phyloP scores from a whole-genome alignment of 768 basidiomycete species.

The Arthromyces matolae region DNA sequence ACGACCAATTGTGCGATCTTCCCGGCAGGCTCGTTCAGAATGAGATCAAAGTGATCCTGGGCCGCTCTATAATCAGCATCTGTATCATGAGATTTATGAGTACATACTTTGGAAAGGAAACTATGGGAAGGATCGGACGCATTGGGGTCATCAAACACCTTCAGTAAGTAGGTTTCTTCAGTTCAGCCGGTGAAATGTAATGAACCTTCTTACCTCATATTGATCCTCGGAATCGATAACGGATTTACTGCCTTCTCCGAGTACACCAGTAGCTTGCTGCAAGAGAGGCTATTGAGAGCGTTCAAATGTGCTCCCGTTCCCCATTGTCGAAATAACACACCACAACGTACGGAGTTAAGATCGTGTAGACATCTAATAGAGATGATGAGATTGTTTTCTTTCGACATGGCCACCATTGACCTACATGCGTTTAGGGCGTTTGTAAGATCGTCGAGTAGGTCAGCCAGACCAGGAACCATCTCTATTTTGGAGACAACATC shows the following conservation, averaged over 20 bases:
- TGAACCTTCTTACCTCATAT: conserved; percentile 48
- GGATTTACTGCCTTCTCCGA: conserved; percentile 61
- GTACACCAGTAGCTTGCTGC: conserved; percentile 49
- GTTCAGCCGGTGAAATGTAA: background rate
- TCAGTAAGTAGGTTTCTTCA: background rate
- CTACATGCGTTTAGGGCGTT: conserved; percentile 66
- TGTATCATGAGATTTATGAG: background rate
- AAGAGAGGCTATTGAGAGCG: conserved; percentile 49
- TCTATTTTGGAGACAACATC: conserved; percentile 54
- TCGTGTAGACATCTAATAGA: conserved; percentile 55
- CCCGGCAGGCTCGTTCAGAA: conserved; percentile 73
- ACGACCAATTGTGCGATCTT: conserved; percentile 69
- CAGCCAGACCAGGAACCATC: conserved; percentile 58
- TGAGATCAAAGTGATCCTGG: conserved; percentile 68
- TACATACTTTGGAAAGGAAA: conserved; percentile 58
- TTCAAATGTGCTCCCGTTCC: background rate
- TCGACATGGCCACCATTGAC: conserved; percentile 13
- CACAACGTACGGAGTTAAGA: conserved; percentile 62
- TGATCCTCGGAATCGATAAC: conserved; percentile 71
- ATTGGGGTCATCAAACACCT: conserved; percentile 64
- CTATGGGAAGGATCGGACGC: conserved; percentile 70
- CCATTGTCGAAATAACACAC: conserved; percentile 37
- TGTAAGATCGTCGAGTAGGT: conserved; percentile 56
- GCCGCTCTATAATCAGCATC: conserved; percentile 1
- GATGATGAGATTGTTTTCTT: conserved; percentile 3